A percentile compares a stretch with the other conserved stretches of the same genome.
phyloP scores from a whole-genome alignment of 2,329 filamentous ascomycete species.

The Tolypocladium sp. region DNA sequence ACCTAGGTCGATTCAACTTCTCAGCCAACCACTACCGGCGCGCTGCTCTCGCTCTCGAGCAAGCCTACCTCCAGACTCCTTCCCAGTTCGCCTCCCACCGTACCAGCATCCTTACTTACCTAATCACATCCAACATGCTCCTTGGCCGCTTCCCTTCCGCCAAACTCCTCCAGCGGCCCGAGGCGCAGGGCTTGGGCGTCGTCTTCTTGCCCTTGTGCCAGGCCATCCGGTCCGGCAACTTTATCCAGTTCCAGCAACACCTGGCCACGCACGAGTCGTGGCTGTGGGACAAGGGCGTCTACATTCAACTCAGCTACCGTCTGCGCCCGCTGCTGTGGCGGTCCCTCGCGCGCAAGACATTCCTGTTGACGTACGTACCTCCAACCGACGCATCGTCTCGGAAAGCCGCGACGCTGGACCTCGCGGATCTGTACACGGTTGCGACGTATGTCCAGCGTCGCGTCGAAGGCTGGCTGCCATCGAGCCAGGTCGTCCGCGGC shows the following conservation, averaged over 20 bases:
- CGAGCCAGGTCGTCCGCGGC: slow-evolving; percentile 20
- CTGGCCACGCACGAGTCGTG: slow-evolving; percentile 57
- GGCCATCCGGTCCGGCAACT: slow-evolving; percentile 65
- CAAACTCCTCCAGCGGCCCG: slow-evolving; percentile 56
- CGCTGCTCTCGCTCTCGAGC: slow-evolving; percentile 65
- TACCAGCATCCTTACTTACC: slow-evolving; percentile 70
- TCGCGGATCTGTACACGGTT: slow-evolving; percentile 56
- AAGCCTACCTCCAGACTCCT: slow-evolving; percentile 66
- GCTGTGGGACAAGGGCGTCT: slow-evolving; percentile 67
- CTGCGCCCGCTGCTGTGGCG: slow-evolving; percentile 80
- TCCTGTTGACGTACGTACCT: slow-evolving; percentile 67
- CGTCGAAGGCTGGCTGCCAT: slow-evolving; percentile 47
- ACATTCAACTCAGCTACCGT: slow-evolving; percentile 66
- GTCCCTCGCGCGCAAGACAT: slow-evolving; percentile 67
- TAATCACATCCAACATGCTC: slow-evolving; percentile 75
- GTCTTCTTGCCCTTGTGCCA: slow-evolving; percentile 66
- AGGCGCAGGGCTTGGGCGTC: slow-evolving; percentile 47
- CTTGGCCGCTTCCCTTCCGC: slow-evolving; percentile 73
- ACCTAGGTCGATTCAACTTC: slow-evolving; percentile 84
- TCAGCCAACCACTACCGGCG: slow-evolving; percentile 75
- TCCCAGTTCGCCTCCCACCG: slow-evolving; percentile 60
- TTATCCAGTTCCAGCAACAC: slow-evolving; percentile 62
- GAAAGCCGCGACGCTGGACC: slow-evolving; percentile 65
- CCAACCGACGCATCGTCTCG: slow-evolving; percentile 45
- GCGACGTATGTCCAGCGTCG: slow-evolving; percentile 57